Evolutionary conservation across 805 yeast genomes (phyloP).

Genomic region (Kuraishia cidri): DNA sequence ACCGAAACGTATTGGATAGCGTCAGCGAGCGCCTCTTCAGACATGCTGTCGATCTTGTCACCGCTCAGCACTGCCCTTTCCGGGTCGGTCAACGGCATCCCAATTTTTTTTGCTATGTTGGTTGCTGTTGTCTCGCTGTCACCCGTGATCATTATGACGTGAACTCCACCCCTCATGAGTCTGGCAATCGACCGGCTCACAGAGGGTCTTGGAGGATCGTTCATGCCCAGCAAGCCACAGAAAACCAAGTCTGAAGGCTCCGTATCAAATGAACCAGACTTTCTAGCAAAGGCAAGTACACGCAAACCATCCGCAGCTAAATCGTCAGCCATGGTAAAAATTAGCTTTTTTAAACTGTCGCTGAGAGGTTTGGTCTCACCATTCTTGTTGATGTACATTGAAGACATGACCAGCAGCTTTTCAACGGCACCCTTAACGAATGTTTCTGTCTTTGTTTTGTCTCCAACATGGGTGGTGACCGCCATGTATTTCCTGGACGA

Average conservation of each 20-base stretch:
- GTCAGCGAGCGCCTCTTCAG: conserved; percentile 62
- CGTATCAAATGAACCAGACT: conserved; percentile 21
- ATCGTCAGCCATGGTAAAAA: conserved; percentile 46
- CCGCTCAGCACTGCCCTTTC: conserved; percentile 75
- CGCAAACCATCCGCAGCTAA: conserved; percentile 83
- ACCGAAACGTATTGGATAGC: conserved; percentile 79
- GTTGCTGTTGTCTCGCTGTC: conserved; percentile 84
- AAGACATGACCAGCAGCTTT: conserved; percentile 51
- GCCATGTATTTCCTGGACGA: conserved; percentile 88
- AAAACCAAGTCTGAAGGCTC: conserved; percentile 59
- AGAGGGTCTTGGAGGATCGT: conserved; percentile 93
- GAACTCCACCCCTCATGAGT: conserved; percentile 87
- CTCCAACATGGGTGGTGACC: conserved; percentile 56
- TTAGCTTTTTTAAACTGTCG: conserved; percentile 33
- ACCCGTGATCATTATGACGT: conserved; percentile 97
- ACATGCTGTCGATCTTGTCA: conserved; percentile 66
- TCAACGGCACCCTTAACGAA: conserved; percentile 91
- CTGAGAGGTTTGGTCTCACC: conserved; percentile 57
- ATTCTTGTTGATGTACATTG: conserved; percentile 45
- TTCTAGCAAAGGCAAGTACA: conserved; percentile 71
- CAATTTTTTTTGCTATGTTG: conserved; percentile 82
- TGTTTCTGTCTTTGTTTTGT: conserved; percentile 43
- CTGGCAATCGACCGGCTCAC: conserved; percentile 69
- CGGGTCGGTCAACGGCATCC: conserved; percentile 67
- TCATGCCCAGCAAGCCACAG: conserved; percentile 89